Evolutionary conservation across 2,329 filamentous ascomycete genomes (phyloP), one percentile per base, ranked within the genome.

Genomic region (Cercospora brassicicola): DNA sequence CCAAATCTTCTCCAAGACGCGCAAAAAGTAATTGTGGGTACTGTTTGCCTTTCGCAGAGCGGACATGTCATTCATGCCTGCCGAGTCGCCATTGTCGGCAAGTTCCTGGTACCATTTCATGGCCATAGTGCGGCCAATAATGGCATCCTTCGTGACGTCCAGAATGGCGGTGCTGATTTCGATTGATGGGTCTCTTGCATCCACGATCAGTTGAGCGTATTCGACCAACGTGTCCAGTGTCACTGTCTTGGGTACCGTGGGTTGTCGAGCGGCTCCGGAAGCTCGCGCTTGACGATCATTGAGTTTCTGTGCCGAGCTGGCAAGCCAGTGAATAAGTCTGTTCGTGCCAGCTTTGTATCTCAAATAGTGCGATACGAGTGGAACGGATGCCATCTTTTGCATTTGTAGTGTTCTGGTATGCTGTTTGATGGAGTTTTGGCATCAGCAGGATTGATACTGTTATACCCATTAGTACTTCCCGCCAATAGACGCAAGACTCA

Each of bases 261-360:
- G 15, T 11, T 51, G 1, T 51, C 0, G 42, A 45, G 42, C 4
- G 42, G 42, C 7, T 45, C 42, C 42, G 1, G 18, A 2, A 51
- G 45, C 9, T 2, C 11, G 28, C 28, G 30, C 23, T 26, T 39
- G 18, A 3, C 31, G 30, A 31, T 30, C 33, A 53, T 15, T 10
- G 13, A 18, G 28, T 3, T 36, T 18, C 26, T 42, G 26, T n/a
- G 59, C 42, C 0, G 56, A 59, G 6, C 18, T 59, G 6, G 15
- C 56, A 10, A 67, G 55, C 66, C 66, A 67, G 11, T 31, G 23
- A 3, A 64, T 11, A 28, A 67, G 36, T 28, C 56, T 64, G 9
- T 60, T 28, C 9, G 61, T 67, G 18, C 66, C 66, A 15, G 62
- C 39, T 61, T 67, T 67, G 53, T 67, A 67, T 11, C 66, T 55